A percentile compares a stretch with the other conserved stretches of the same genome.
Evolutionary conservation across 805 yeast species (phyloP).

Genomic region (Wickerhamomyces silvicola): DNA sequence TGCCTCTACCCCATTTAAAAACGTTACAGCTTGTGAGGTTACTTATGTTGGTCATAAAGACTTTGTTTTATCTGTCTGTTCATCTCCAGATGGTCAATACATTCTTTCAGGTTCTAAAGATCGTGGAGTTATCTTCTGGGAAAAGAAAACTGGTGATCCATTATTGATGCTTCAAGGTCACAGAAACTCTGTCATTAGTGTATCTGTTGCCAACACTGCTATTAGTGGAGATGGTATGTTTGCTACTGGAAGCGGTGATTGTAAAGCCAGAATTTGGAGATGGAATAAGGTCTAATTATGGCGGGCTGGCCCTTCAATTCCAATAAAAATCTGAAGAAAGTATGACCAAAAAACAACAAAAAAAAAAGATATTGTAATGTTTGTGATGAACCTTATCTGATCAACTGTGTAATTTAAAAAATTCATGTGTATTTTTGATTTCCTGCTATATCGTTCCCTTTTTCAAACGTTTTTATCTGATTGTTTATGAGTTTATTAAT

Average conservation of each 20-base stretch:
- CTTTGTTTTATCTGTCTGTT: conserved; percentile 88
- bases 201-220: conserved; percentile 81
- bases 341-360: too few species aligned
- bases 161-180: conserved; percentile 95
- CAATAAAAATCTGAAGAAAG: too few species aligned
- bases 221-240: conserved; percentile 72
- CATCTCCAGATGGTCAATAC: conserved; percentile 89
- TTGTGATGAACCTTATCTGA: too few species aligned
- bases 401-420: too few species aligned
- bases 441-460: background rate
- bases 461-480: background rate
- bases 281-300: conserved; percentile 44
- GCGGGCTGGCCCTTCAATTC: too few species aligned
- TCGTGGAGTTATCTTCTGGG: conserved; percentile 97
- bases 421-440: too few species aligned
- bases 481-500: too few species aligned
- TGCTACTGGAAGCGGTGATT: conserved; percentile 97
- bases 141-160: conserved; percentile 84
- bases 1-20: conserved; percentile 33
- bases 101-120: conserved; percentile 93
- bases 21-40: conserved; percentile 66
- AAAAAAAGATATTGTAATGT: too few species aligned
- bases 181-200: conserved; percentile 90
- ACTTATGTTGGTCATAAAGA: conserved; percentile 96
- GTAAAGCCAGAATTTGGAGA: conserved; percentile 95